Percentiles rank a stretch among this genome's conserved stretches.
phyloP scores from a whole-genome alignment of 2,329 filamentous ascomycete genomes.

The Nannizzia gypsea region DNA sequence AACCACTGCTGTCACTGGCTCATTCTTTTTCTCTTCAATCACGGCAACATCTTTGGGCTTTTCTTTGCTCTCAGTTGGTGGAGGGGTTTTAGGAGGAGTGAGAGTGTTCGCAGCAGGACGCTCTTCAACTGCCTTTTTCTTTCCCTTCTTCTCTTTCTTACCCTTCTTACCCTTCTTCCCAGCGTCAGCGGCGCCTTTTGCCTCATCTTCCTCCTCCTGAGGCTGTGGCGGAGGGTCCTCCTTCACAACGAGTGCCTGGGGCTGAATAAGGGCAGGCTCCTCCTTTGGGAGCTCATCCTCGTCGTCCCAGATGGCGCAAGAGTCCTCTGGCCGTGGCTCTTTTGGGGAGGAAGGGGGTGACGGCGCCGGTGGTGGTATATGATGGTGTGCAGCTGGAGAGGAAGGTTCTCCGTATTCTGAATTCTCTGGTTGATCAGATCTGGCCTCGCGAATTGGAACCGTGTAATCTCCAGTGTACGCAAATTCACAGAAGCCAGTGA shows the following conservation, averaged over 20 bases:
- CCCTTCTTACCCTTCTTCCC: constrained; percentile 23
- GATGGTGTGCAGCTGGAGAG: constrained; percentile 9
- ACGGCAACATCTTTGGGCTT: constrained; percentile 5
- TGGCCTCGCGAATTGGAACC: constrained; percentile 21
- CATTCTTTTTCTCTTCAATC: not conserved
- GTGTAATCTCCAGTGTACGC: constrained; percentile 40
- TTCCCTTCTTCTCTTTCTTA: constrained; percentile 21
- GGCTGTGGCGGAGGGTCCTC: not conserved
- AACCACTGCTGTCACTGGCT: constrained; percentile 9
- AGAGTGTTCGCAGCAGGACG: constrained; percentile 19
- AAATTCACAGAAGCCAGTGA: constrained; percentile 39
- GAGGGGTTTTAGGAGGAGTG: constrained; percentile 31
- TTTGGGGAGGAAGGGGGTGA: constrained; percentile 19
- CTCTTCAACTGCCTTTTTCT: constrained; percentile 17
- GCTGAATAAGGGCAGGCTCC: not conserved
- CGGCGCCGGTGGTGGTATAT: constrained; percentile 22
- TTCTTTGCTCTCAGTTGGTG: constrained; percentile 17
- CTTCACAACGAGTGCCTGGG: not conserved
- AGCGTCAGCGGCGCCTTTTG: constrained; percentile 17
- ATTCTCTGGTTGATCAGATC: not conserved
- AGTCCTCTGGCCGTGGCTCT: constrained; percentile 2
- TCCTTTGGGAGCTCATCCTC: not conserved
- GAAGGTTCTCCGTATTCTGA: constrained; percentile 5
- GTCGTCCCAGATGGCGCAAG: constrained; percentile 7
- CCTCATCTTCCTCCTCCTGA: constrained; percentile 8